A percentile compares a stretch with the other conserved stretches of the same genome.
These are phyloP conservation scores for Trichaptum fuscoviolaceum DNA, from an alignment of 768 basidiomycete genomes.

Conservation along the genomic window DNA sequence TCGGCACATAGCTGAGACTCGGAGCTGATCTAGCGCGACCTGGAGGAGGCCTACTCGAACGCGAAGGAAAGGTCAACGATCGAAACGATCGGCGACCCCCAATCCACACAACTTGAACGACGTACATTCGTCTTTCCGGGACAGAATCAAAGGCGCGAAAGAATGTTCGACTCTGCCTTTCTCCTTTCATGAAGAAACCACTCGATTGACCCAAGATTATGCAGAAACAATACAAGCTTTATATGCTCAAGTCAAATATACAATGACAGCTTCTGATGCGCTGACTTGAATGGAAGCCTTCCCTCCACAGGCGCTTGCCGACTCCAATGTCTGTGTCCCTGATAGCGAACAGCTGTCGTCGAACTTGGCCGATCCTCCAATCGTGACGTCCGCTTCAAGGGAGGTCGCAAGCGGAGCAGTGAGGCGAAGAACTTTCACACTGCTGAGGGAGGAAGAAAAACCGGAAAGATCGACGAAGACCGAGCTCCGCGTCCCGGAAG, in stretches of 20 bases:
- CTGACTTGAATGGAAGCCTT: constrained; percentile 23
- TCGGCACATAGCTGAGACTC: no score
- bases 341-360: constrained; percentile 19
- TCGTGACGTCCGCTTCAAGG: constrained; percentile 28
- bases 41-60: no score
- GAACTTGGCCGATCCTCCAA: constrained; percentile 29
- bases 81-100: no score
- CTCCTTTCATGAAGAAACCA: no score
- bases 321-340: constrained; percentile 25
- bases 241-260: constrained; percentile 18
- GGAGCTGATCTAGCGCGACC: no score
- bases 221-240: no score
- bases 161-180: no score
- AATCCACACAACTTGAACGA: no score
- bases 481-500: constrained; percentile 27
- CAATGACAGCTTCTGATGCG: constrained; percentile 34
- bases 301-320: constrained; percentile 19
- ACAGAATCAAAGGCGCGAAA: no score
- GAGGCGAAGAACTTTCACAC: constrained; percentile 22
- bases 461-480: constrained; percentile 26
- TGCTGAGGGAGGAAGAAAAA: constrained; percentile 6
- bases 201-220: no score
- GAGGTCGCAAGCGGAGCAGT: constrained; percentile 31
- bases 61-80: no score
- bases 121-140: no score